Conservation (phyloP, 2,329 filamentous ascomycete genomes). For the Pseudocercospora cruenta region DNA sequence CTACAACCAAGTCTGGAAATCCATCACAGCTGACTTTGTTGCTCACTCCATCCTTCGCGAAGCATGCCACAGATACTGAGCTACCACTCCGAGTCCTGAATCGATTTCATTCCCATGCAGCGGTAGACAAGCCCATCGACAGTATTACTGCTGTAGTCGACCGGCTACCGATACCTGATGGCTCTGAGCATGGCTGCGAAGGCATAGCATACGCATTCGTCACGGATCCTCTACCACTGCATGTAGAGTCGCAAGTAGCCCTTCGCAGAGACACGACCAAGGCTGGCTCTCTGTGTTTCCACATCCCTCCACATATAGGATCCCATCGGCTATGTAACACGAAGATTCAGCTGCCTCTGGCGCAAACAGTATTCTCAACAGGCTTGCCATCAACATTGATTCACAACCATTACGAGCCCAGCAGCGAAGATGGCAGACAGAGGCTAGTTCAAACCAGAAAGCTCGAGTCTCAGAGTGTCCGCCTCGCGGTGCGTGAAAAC, state of each 20-base stretch:
- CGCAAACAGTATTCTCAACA: constrained; percentile 78
- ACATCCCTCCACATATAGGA: constrained; percentile 12
- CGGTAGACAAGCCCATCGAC: constrained; percentile 24
- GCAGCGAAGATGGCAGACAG: constrained; percentile 18
- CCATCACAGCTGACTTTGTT: constrained; percentile 28
- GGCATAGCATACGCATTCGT: constrained; percentile 37
- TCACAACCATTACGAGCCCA: constrained; percentile 30
- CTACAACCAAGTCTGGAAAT: constrained; percentile 5
- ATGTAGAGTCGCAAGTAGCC: constrained; percentile 13
- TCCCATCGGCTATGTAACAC: constrained; percentile 5
- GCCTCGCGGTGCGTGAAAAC: constrained; percentile 16
- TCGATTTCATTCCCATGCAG: constrained; percentile 17
- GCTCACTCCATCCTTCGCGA: constrained; percentile 31
- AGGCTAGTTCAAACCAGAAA: constrained; percentile 17
- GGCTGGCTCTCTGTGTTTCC: constrained; percentile 35
- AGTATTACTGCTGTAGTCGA: constrained; percentile 39
- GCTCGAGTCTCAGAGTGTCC: constrained; percentile 30
- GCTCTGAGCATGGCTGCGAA: constrained; percentile 26
- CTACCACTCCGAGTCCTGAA: constrained; percentile 27
- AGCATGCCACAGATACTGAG: constrained; percentile 29
- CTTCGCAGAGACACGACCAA: constrained; percentile 31
- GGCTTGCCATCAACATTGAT: constrained; percentile 63
- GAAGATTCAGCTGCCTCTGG: constrained; percentile 61
- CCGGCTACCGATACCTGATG: constrained; percentile 27
- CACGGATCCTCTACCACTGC: constrained; percentile 18